Evolutionary conservation across 2,329 filamentous ascomycete genomes (phyloP), one percentile per base, ranked within the genome.

Genomic region (Trichoderma polysporum): DNA sequence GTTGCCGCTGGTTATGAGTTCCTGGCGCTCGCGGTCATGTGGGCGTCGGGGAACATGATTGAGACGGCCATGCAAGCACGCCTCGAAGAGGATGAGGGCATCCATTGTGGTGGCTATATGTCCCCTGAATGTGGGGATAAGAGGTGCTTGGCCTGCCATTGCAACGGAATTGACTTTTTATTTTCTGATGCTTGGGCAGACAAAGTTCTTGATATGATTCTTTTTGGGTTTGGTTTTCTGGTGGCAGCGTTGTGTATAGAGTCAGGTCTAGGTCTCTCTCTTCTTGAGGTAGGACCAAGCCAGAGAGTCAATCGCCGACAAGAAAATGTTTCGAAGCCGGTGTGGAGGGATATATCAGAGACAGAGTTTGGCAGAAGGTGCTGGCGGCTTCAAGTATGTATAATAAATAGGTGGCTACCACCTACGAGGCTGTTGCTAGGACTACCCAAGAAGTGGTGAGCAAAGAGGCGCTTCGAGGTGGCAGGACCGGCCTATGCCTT

Each of bases 21-120:
- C 84, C 27, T 84, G 83, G 60, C 93, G 86, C 78, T 97, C 94
- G 60, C 92, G 86, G 73, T 97, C 94, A 76, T 97, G 92, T 1
- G 94, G 94, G 62, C 94, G 86, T 58, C 94, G 90, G 19, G 92
- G 88, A 22, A 95, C 91, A 76, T 95, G 93, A 57, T 85, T 85
- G 9, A 94, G 81, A 22, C 84, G 80, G 12, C 92, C 92, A 39
- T 82, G 84, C 17, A 97, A 82, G 72, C 90, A 92, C 9, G 89
- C 91, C 76, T 97, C 92, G 74, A 97, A 91, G 19, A 97, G 83
- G 10, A 93, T 83, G 71, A 96, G 81, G 31, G 92, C 93, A 79
- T 97, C 92, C 57, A 87, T 83, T 0, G 90, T 92, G 10, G 85
- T 88, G n/a, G 82, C 80, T 57, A 93, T 84, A 74, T 88, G 87